Percentiles rank a stretch among this genome's conserved stretches.
Conservation (phyloP, 495 filamentous ascomycete genomes). For the Neurospora tetrasperma region DNA sequence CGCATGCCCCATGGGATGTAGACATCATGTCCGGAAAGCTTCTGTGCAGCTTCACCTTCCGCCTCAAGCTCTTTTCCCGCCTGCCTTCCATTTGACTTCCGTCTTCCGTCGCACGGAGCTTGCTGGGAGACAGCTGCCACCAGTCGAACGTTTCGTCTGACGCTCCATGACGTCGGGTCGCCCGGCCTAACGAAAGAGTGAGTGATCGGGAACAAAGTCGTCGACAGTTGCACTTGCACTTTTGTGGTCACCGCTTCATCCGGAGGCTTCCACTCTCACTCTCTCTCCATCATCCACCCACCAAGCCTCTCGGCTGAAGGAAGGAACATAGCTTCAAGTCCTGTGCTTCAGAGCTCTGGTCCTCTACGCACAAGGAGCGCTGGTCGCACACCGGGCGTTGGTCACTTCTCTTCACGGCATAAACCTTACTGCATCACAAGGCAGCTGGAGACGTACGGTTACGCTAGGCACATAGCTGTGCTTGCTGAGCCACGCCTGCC, state of each 20-base stretch:
- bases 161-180: not conserved
- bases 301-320: not conserved
- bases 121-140: not conserved
- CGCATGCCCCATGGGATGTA: not conserved
- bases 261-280: not conserved
- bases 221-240: not conserved
- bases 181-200: not conserved
- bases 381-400: not conserved
- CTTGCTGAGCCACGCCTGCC: not conserved
- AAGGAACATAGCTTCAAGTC: not conserved
- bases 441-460: not conserved
- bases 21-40: not conserved
- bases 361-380: not conserved
- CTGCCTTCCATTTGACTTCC: not conserved
- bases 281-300: not conserved
- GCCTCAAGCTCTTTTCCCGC: not conserved
- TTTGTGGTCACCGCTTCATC: not conserved
- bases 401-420: not conserved
- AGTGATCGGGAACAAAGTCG: not conserved
- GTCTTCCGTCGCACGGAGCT: not conserved
- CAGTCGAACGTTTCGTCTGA: not conserved
- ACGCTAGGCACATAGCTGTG: not conserved
- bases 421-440: not conserved
- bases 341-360: not conserved
- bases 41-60: not conserved